Base-by-base conservation (phyloP, 2,329 filamentous ascomycete genomes). In the Phialophora macrospora region DNA sequence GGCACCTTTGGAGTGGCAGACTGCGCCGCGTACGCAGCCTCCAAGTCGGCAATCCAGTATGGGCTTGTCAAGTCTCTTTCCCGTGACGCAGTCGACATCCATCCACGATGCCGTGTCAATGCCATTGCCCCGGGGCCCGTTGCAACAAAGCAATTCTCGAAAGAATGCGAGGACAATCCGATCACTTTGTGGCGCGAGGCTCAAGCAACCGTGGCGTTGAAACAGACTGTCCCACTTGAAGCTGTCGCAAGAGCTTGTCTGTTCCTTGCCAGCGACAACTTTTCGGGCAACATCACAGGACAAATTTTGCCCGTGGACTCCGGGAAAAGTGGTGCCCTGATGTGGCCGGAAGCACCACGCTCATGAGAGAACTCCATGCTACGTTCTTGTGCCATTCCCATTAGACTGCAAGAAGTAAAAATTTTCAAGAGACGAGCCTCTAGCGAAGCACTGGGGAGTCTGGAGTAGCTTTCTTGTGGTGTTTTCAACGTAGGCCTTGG, bases 111-210 rank as follows among this genome's bases (percentile, higher is more conserved):
- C 26, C 75, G 80, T 56, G 78, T 83, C 24, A 83, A 82, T 70
- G 79, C 78, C 8, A 75, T 83, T 28, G 81, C 80, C 3, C 81
- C 81, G 17, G 81, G 81, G 7, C 74, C 80, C 4, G 80, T 83
- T 1, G 76, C 80, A 62, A 83, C 81, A 17, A 70, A 68, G 11
- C 75, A 80, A 55, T 82, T 81, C 67, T 69, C 70, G 59, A 74
- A 79, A 59, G 80, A 82, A 65, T 79, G 77, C 66, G 73, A 69
- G 46, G 72, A 74, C 17, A 77, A 78, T 65, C 75, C 77, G 4
- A 68, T 77, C 26, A 79, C 80, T 67, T 72, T 75, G 55, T 82
- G 76, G 69, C 63, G 75, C 8, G 80, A 82, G 70, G 74, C 76
- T 52, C 77, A 81, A 68, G 80, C 80, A 55, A 83, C 80, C 69